Percentiles rank a stretch among this genome's conserved stretches.
Evolutionary conservation across 176 grass and related monocot species (phyloP).

Genomic region (Triticum dicoccoides): DNA sequence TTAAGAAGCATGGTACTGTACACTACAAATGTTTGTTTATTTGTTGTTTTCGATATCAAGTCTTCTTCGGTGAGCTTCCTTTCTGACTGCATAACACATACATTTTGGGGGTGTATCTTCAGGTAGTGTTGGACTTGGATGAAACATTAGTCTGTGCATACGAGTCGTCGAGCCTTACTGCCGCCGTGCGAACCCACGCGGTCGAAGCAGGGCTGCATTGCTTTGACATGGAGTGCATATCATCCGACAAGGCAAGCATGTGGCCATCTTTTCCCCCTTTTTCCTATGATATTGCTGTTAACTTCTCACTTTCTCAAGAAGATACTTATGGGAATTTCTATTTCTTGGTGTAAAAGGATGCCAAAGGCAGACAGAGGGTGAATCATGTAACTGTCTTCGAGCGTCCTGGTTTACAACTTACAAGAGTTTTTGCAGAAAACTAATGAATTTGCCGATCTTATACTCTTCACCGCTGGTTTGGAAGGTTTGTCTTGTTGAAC

Average conservation of each 20-base stretch:
- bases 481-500: slow-evolving; percentile 57
- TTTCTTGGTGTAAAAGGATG: slow-evolving; percentile 58
- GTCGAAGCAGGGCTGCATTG: slow-evolving; percentile 65
- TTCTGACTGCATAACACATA: not conserved
- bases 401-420: slow-evolving; percentile 83
- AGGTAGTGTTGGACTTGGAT: slow-evolving; percentile 97
- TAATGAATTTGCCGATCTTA: slow-evolving; percentile 85
- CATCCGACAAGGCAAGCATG: slow-evolving; percentile 55
- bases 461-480: slow-evolving; percentile 94
- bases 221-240: slow-evolving; percentile 81
- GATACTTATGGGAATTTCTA: slow-evolving; percentile 10
- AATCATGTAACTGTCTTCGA: slow-evolving; percentile 90
- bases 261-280: not conserved
- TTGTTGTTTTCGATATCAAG: not conserved
- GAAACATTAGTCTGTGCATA: slow-evolving; percentile 83
- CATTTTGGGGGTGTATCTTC: not conserved
- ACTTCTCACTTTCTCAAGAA: not conserved
- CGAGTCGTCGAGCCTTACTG: slow-evolving; percentile 67
- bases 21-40: not conserved
- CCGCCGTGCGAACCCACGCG: slow-evolving; percentile 52
- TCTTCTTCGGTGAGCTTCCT: not conserved
- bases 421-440: slow-evolving; percentile 68
- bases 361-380: slow-evolving; percentile 70
- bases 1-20: no score
- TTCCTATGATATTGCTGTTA: not conserved